A percentile compares a stretch with the other conserved stretches of the same genome.
Conservation (phyloP, 2,329 filamentous ascomycete species). For the Ustulina deusta region DNA sequence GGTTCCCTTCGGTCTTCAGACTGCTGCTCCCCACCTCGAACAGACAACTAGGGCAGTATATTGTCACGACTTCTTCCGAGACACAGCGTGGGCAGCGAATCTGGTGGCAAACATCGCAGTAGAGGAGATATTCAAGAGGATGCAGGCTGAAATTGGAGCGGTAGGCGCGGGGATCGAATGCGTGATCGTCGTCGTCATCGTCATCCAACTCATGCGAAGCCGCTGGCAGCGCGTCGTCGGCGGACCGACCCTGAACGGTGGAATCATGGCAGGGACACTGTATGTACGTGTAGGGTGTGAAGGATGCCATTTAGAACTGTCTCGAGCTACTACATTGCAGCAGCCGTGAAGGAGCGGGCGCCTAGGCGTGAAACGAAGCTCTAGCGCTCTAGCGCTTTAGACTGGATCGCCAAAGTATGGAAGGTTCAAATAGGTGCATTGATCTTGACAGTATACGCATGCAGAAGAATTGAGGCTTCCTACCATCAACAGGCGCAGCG, state of each 20-base stretch:
- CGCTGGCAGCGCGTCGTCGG: slow-evolving; percentile 51
- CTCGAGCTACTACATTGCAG: slow-evolving; percentile 44
- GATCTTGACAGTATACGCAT: background rate
- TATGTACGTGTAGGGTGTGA: slow-evolving; percentile 73
- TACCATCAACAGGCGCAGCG: background rate
- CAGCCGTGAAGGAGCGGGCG: slow-evolving; percentile 32
- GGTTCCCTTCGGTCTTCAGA: slow-evolving; percentile 91
- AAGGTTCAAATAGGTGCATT: slow-evolving; percentile 2
- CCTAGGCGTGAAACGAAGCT: slow-evolving; percentile 11
- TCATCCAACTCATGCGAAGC: slow-evolving; percentile 43
- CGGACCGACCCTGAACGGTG: slow-evolving; percentile 38
- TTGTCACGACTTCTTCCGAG: slow-evolving; percentile 91
- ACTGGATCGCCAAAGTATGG: too few relatives aligned
- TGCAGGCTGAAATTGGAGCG: slow-evolving; percentile 93
- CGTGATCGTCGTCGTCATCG: slow-evolving; percentile 72
- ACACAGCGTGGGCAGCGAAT: slow-evolving; percentile 94
- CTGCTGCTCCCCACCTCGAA: slow-evolving; percentile 97
- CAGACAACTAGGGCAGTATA: slow-evolving; percentile 93
- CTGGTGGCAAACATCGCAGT: slow-evolving; percentile 97
- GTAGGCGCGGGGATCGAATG: slow-evolving; percentile 87
- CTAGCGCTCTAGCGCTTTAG: too few relatives aligned
- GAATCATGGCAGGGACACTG: slow-evolving; percentile 69
- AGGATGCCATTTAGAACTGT: slow-evolving; percentile 49
- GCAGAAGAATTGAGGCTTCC: background rate
- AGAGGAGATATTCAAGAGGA: slow-evolving; percentile 91